phyloP scores from a whole-genome alignment of 345 rosid genomes.

The Punica granatum region DNA sequence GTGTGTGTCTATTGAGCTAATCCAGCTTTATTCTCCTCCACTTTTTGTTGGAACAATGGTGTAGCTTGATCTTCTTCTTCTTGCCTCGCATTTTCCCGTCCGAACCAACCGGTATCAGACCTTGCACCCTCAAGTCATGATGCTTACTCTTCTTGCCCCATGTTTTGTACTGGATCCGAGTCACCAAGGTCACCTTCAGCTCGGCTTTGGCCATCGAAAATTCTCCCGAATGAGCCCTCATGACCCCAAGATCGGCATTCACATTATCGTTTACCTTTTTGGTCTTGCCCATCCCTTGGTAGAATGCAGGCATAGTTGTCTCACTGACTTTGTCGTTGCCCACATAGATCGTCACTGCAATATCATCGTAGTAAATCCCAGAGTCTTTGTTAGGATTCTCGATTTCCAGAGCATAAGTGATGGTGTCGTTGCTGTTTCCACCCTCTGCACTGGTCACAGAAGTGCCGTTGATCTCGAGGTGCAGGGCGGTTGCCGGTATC shows the following conservation, averaged over 20 bases:
- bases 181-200: slow-evolving; percentile 23
- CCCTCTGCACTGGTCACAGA: background rate
- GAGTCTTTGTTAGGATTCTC: slow-evolving; percentile 35
- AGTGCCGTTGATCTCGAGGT: background rate
- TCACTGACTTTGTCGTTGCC: slow-evolving; percentile 24
- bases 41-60: slow-evolving; percentile 16
- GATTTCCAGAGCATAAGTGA: slow-evolving; percentile 24
- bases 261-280: background rate
- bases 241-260: background rate
- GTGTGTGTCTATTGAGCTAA: too few relatives aligned
- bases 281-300: slow-evolving; percentile 21
- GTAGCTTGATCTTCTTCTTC: slow-evolving; percentile 42
- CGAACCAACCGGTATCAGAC: slow-evolving; percentile 21
- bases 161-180: slow-evolving; percentile 25
- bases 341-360: slow-evolving; percentile 17
- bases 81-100: slow-evolving; percentile 35
- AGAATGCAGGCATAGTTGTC: slow-evolving; percentile 13
- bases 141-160: slow-evolving; percentile 35
- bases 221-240: slow-evolving; percentile 17
- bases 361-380: slow-evolving; percentile 27
- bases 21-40: slow-evolving; percentile 8
- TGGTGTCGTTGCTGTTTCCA: background rate
- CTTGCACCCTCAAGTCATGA: slow-evolving; percentile 22
- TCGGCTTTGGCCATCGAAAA: slow-evolving; percentile 20
- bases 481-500: slow-evolving; percentile 13